phyloP scores from a whole-genome alignment of 768 basidiomycete species.

The Calvatia gigantea region DNA sequence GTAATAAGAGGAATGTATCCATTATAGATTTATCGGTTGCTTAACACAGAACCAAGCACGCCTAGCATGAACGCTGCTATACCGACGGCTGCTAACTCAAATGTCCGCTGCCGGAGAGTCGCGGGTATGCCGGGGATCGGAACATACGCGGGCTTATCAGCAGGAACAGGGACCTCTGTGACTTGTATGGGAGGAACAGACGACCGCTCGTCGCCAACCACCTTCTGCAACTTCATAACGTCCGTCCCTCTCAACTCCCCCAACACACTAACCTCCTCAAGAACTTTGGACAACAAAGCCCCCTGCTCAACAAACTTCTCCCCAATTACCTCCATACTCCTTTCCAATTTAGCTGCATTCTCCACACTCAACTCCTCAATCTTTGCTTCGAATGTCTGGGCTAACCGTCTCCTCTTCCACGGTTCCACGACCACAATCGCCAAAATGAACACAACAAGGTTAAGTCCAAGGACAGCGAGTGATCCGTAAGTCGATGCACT shows the following conservation, averaged over 20 bases:
- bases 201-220: background rate
- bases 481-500: constrained; percentile 93
- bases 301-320: constrained; percentile 48
- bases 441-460: constrained; percentile 84
- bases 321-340: constrained; percentile 45
- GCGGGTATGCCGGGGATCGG: constrained; percentile 5
- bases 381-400: constrained; percentile 86
- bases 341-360: constrained; percentile 46
- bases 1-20: background rate
- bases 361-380: constrained; percentile 62
- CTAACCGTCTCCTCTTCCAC: constrained; percentile 87
- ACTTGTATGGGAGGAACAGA: background rate
- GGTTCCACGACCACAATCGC: constrained; percentile 94
- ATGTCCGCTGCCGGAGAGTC: constrained; percentile 17
- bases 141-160: constrained; percentile 1
- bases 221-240: background rate
- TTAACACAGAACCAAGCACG: constrained; percentile 26
- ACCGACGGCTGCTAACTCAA: constrained; percentile 30
- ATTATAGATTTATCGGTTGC: constrained; percentile 20
- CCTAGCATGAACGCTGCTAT: constrained; percentile 34
- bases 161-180: background rate
- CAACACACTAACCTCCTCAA: constrained; percentile 19
- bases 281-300: constrained; percentile 22
- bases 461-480: constrained; percentile 80
- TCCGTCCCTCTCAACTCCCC: constrained; percentile 4